A percentile compares a stretch with the other conserved stretches of the same genome.
Evolutionary conservation across 164 flowering plant species (phyloP).

Genomic region (grape (Vitis vinifera)): DNA sequence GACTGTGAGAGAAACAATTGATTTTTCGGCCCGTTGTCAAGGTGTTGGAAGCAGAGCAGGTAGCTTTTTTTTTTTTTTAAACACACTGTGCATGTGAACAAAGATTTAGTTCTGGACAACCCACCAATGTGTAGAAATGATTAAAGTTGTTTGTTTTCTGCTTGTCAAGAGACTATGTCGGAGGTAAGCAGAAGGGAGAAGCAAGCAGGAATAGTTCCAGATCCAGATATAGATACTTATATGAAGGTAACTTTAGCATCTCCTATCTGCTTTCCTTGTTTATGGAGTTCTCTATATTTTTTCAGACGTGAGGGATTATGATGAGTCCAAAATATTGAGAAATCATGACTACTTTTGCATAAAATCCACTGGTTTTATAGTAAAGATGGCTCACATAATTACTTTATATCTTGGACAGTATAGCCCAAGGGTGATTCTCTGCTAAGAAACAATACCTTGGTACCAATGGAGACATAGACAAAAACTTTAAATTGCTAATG

Average conservation of each 20-base stretch:
- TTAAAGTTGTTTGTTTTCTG: slow-evolving; percentile 2
- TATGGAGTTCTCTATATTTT: not conserved
- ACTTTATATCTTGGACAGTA: too few relatives aligned
- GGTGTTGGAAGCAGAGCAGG: slow-evolving; percentile 49
- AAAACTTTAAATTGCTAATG: too few relatives aligned
- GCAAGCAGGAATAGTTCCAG: slow-evolving; percentile 65
- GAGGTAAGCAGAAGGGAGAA: slow-evolving; percentile 67
- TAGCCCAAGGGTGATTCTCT: too few relatives aligned
- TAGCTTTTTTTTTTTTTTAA: not conserved
- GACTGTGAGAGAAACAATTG: slow-evolving; percentile 53
- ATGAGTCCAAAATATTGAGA: too few relatives aligned
- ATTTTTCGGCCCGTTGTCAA: slow-evolving; percentile 47
- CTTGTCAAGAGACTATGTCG: slow-evolving; percentile 46
- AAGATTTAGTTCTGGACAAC: not conserved
- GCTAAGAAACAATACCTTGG: too few relatives aligned
- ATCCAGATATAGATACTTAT: slow-evolving; percentile 64
- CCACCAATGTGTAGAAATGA: not conserved
- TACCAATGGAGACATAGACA: too few relatives aligned
- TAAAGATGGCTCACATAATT: too few relatives aligned
- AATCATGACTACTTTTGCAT: too few relatives aligned
- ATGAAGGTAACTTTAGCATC: slow-evolving; percentile 55
- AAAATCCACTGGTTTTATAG: too few relatives aligned
- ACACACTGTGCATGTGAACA: not conserved
- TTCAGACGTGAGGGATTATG: not conserved
- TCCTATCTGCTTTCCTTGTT: slow-evolving; percentile 3